Percentiles rank a stretch among this genome's conserved stretches.
Conservation (phyloP, 371 early-diverging fungal species). For the Funneliformis caledonium region DNA sequence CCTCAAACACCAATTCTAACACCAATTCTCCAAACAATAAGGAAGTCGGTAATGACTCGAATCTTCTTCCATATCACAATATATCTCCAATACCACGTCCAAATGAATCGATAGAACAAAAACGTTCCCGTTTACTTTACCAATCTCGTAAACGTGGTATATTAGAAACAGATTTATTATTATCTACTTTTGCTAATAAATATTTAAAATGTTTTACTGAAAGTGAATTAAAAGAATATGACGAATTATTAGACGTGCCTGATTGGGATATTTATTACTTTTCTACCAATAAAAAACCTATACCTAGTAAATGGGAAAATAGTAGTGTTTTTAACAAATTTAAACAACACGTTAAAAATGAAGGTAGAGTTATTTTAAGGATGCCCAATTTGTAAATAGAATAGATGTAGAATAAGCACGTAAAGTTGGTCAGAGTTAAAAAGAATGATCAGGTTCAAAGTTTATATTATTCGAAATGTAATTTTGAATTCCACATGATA, state of each 20-base stretch:
- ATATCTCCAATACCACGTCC: not conserved
- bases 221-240: slow-evolving; percentile 76
- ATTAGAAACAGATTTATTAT: slow-evolving; percentile 89
- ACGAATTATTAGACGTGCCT: slow-evolving; percentile 84
- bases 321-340: slow-evolving; percentile 66
- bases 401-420: too few species aligned
- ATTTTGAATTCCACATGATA: too few species aligned
- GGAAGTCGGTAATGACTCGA: too few species aligned
- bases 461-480: too few species aligned
- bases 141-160: slow-evolving; percentile 95
- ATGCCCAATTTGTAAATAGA: slow-evolving; percentile 71
- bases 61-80: not conserved
- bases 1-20: too few species aligned
- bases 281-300: slow-evolving; percentile 70
- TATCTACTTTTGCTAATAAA: slow-evolving; percentile 85
- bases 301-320: slow-evolving; percentile 58
- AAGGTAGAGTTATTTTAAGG: slow-evolving; percentile 66
- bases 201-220: slow-evolving; percentile 59
- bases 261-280: slow-evolving; percentile 98
- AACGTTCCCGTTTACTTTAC: slow-evolving; percentile 77
- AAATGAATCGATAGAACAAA: slow-evolving; percentile 24
- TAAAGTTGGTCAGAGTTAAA: too few species aligned
- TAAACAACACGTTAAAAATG: slow-evolving; percentile 69
- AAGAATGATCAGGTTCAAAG: too few species aligned
- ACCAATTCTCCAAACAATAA: too few species aligned